Evolutionary conservation across 495 filamentous ascomycete genomes (phyloP).

Genomic region (Recurvomyces mirabilis): DNA sequence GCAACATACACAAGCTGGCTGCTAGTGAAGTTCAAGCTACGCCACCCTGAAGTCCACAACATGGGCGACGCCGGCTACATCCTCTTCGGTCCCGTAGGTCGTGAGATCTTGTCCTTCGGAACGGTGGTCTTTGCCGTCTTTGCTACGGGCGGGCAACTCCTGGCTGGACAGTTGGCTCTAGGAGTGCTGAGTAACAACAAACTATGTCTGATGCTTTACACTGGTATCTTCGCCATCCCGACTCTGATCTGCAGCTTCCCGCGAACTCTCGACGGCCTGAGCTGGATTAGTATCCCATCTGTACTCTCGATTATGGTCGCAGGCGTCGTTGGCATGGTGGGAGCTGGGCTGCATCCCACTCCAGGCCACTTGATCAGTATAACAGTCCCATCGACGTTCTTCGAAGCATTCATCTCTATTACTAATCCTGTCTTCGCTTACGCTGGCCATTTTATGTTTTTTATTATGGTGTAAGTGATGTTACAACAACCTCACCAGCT

Average conservation of each 20-base stretch:
- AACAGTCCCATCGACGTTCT: constrained; percentile 26
- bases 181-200: constrained; percentile 29
- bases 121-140: constrained; percentile 35
- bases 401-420: constrained; percentile 30
- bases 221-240: constrained; percentile 35
- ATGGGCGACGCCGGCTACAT: constrained; percentile 30
- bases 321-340: constrained; percentile 35
- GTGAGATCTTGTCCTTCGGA: constrained; percentile 27
- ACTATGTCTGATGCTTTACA: constrained; percentile 36
- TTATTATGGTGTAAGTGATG: constrained; percentile 34
- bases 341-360: constrained; percentile 30
- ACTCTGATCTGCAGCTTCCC: constrained; percentile 29
- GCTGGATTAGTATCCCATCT: constrained; percentile 23
- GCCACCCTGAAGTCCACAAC: constrained; percentile 34
- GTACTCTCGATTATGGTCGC: constrained; percentile 32
- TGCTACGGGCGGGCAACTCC: constrained; percentile 32
- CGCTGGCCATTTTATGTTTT: constrained; percentile 41
- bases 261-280: constrained; percentile 23
- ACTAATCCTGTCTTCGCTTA: constrained; percentile 38
- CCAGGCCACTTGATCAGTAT: constrained; percentile 19
- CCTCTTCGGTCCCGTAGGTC: constrained; percentile 26
- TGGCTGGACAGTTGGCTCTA: constrained; percentile 34
- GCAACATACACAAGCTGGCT: constrained; percentile 33
- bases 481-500: not conserved
- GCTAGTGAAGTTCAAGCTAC: constrained; percentile 35